Base-by-base conservation (phyloP, 768 basidiomycete species). In the Agrocybe pediades region DNA sequence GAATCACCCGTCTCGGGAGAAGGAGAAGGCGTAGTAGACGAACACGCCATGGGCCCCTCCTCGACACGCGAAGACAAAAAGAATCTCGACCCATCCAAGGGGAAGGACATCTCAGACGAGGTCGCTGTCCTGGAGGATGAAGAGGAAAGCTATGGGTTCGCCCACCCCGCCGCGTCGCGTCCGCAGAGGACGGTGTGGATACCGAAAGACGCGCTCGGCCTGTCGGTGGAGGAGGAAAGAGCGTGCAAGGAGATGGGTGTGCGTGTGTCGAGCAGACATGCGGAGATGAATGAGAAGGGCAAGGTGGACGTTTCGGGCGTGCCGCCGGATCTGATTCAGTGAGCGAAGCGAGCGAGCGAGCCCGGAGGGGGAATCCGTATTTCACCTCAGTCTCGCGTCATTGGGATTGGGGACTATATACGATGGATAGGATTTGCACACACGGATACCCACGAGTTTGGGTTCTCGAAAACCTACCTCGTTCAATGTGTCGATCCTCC, bases 121-220 rank as follows among this genome's bases (percentile, higher is more conserved):
- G 43, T 60, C 25, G 44, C 57, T 15, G 54, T 56, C 4, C 61
- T 60, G 30, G 64, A 67, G 49, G 52, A 51, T 16, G 56, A 63
- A 16, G 73, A 75, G 42, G 74, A 74, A 3, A 71, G 82, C 46
- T 85, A 85, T 62, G 87, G 88, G 11, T 98, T 96, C 72, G 85
- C 89, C 42, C 96, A 96, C 62, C 96, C 96, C 15, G 93, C 93
- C 6, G 78, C 83, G 50, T 82, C 75, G 56, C 71, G 83, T 46
- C 84, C 89, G 43, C 91, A 94, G 71, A 78, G 86, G 57, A 76
- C 84, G 4, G 74, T 98, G 26, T 98, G 96, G 96, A 69, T 98
- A 49, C 92, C 96, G 19, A 70, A 73, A 33, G 96, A 98, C 66
- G 61, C 69, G 20, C 71, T 83, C n/a, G 85, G 86, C 8, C 63